phyloP scores from a whole-genome alignment of 441 rosid genomes.

The Viola pubescens region DNA sequence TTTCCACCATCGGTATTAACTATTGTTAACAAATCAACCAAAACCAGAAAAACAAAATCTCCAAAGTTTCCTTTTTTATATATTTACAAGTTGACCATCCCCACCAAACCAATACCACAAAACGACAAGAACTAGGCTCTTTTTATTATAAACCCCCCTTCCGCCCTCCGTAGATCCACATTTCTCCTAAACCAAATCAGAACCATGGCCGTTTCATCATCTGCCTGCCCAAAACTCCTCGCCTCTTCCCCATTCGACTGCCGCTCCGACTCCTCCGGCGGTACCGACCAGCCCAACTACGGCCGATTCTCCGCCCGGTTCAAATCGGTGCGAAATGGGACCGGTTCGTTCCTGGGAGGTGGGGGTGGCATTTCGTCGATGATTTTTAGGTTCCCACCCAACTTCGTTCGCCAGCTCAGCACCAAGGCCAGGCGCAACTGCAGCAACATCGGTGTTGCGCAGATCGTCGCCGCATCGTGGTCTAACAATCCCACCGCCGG shows the following conservation, averaged over 20 bases:
- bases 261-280: conserved; percentile 66
- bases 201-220: conserved; percentile 28
- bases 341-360: conserved; percentile 21
- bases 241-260: conserved; percentile 51
- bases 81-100: too few species aligned
- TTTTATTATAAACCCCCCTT: too few species aligned
- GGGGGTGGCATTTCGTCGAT: conserved; percentile 45
- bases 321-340: conserved; percentile 7
- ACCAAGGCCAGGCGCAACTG: conserved; percentile 91
- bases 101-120: too few species aligned
- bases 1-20: too few species aligned
- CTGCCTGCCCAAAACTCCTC: conserved; percentile 25
- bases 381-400: conserved; percentile 84
- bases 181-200: neutral
- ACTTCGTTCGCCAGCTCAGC: conserved; percentile 92
- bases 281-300: conserved; percentile 29
- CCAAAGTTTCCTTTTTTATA: too few species aligned
- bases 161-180: too few species aligned
- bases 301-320: conserved; percentile 24
- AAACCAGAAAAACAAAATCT: too few species aligned
- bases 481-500: conserved; percentile 43
- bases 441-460: conserved; percentile 97
- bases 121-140: too few species aligned
- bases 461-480: conserved; percentile 97
- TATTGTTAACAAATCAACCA: too few species aligned